Conservation (phyloP, 306 rosid genomes). For the Canavalia gladiata region DNA sequence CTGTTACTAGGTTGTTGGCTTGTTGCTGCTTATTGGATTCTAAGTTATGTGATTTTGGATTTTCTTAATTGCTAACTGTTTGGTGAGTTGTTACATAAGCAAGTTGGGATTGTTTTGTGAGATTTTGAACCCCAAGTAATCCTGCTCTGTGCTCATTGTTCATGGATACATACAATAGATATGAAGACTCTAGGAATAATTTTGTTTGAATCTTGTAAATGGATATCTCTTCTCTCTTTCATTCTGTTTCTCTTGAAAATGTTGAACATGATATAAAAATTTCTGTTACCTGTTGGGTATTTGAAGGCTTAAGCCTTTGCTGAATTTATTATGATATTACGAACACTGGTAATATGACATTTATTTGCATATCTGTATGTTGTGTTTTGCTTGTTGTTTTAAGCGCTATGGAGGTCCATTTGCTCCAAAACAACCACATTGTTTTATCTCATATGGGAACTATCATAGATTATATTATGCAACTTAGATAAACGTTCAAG, state of each 20-base stretch:
- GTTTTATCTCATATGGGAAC: too few species aligned
- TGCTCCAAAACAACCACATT: too few species aligned
- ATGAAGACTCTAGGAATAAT: not conserved
- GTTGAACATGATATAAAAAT: not conserved
- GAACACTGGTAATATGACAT: too few species aligned
- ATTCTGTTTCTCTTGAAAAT: not conserved
- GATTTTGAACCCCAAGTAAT: not conserved
- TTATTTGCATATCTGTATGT: too few species aligned
- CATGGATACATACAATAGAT: not conserved
- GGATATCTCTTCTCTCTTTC: not conserved
- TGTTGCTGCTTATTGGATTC: not conserved
- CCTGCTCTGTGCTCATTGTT: not conserved
- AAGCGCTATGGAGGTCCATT: too few species aligned
- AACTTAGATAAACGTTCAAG: too few species aligned
- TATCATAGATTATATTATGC: too few species aligned
- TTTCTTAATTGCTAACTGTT: not conserved
- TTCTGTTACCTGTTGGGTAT: too few species aligned
- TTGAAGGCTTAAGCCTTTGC: too few species aligned
- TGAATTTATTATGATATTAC: too few species aligned
- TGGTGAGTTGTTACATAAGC: constrained; percentile 1
- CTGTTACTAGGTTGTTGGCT: not conserved
- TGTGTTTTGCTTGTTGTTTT: too few species aligned
- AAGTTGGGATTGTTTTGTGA: not conserved
- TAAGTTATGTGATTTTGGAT: not conserved
- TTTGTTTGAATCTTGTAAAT: not conserved